phyloP scores from a whole-genome alignment of 345 rosid species.

The Arabidopsis suecica region DNA sequence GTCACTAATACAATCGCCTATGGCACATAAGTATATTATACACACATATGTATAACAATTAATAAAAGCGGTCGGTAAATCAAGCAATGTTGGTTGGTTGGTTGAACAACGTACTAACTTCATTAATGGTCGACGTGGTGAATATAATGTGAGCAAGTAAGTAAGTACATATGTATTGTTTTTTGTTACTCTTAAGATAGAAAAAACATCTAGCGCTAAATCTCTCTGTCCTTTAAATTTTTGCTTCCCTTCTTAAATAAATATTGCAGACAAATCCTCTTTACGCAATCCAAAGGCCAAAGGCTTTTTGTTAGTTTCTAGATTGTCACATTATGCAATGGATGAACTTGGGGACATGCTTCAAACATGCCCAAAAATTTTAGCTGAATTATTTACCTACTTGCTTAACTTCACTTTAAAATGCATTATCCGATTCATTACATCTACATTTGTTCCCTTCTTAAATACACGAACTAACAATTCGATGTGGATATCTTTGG shows the following conservation, averaged over 20 bases:
- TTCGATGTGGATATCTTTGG: background rate
- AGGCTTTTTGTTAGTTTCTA: conserved; percentile 35
- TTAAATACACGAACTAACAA: no score
- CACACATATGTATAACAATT: background rate
- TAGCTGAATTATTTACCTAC: conserved; percentile 31
- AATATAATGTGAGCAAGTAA: conserved; percentile 31
- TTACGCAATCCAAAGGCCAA: conserved; percentile 37
- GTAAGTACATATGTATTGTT: conserved; percentile 31
- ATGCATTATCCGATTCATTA: background rate
- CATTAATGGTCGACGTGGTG: conserved; percentile 24
- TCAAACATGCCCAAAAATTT: conserved; percentile 36
- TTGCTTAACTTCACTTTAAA: background rate
- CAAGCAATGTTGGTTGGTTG: conserved; percentile 39
- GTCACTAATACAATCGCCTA: background rate
- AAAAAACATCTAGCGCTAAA: conserved; percentile 13
- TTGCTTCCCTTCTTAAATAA: no score
- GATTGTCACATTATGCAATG: conserved; percentile 17
- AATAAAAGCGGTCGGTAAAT: conserved; percentile 8
- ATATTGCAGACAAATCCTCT: conserved; percentile 34
- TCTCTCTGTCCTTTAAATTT: background rate
- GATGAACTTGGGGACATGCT: conserved; percentile 41
- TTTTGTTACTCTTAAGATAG: conserved; percentile 22
- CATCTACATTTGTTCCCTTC: no score
- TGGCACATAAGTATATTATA: background rate
- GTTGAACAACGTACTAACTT: conserved; percentile 26